Percentiles rank a stretch among this genome's conserved stretches.
These are phyloP conservation scores for Venturia nashicola DNA, from an alignment of 2,329 filamentous ascomycete genomes.

Conservation along the genomic window DNA sequence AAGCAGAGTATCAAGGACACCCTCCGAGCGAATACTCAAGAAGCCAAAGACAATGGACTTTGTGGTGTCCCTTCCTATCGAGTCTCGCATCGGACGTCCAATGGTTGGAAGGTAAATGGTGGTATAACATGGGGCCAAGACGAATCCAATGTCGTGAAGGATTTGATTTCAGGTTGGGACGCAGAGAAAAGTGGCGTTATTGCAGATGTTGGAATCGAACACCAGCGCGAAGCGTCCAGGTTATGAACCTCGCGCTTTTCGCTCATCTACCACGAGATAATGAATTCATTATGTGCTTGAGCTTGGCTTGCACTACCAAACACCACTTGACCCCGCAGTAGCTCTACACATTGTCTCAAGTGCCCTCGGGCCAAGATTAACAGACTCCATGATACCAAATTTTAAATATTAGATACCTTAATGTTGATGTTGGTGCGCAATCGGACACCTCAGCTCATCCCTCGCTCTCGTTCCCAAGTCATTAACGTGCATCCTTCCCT, in stretches of 20 bases:
- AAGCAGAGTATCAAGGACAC: conserved; percentile 15
- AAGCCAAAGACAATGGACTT: conserved; percentile 20
- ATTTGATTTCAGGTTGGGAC: conserved; percentile 23
- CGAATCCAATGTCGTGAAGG: conserved; percentile 21
- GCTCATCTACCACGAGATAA: neutral
- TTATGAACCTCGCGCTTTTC: neutral
- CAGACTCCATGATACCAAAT: neutral
- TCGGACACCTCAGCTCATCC: neutral
- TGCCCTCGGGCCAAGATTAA: neutral
- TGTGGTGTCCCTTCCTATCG: conserved; percentile 24
- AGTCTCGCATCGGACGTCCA: conserved; percentile 13
- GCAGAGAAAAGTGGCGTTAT: neutral
- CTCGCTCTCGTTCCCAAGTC: neutral
- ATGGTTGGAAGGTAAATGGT: conserved; percentile 14
- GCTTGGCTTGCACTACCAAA: neutral
- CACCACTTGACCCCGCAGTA: neutral
- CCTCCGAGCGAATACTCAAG: conserved; percentile 19
- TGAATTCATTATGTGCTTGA: too few relatives aligned
- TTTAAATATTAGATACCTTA: neutral
- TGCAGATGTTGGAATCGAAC: neutral
- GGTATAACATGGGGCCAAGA: conserved; percentile 24
- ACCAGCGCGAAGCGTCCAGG: neutral
- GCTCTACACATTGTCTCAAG: neutral
- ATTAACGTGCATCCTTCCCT: neutral
- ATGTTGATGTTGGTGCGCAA: neutral